Percentiles rank a stretch among this genome's conserved stretches.
phyloP scores from a whole-genome alignment of 352 stramenopile species.

The Blastocystis sp. region DNA sequence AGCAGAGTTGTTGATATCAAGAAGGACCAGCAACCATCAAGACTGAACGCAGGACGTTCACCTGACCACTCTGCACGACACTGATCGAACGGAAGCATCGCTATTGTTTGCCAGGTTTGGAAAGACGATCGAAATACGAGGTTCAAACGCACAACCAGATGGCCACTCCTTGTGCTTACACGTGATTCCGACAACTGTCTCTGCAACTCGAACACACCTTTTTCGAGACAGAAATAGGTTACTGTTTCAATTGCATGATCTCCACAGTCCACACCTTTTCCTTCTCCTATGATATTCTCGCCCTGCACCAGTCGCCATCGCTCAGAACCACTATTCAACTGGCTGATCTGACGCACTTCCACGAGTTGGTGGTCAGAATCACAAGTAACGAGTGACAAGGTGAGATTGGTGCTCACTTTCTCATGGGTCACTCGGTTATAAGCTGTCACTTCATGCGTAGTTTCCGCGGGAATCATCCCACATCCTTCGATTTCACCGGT shows the following conservation, averaged over 20 bases:
- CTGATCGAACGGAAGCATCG: neutral
- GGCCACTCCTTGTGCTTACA: neutral
- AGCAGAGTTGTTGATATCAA: neutral
- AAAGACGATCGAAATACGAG: neutral
- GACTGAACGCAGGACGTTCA: neutral
- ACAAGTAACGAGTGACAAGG: neutral
- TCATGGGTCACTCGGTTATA: neutral
- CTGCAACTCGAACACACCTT: neutral
- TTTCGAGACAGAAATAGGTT: neutral
- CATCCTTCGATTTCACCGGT: neutral
- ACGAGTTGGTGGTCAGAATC: neutral
- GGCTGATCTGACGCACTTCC: neutral
- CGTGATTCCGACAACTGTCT: neutral
- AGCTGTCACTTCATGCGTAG: neutral
- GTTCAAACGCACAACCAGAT: neutral
- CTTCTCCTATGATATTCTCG: neutral
- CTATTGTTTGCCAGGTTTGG: neutral
- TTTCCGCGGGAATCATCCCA: neutral
- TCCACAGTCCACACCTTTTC: neutral
- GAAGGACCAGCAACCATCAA: neutral
- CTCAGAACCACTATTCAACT: neutral
- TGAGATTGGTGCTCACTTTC: neutral
- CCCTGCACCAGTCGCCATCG: neutral
- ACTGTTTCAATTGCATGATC: neutral
- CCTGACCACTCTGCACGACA: neutral